Evolutionary conservation across 2,329 filamentous ascomycete genomes (phyloP).

Genomic region (Exophiala sp.): DNA sequence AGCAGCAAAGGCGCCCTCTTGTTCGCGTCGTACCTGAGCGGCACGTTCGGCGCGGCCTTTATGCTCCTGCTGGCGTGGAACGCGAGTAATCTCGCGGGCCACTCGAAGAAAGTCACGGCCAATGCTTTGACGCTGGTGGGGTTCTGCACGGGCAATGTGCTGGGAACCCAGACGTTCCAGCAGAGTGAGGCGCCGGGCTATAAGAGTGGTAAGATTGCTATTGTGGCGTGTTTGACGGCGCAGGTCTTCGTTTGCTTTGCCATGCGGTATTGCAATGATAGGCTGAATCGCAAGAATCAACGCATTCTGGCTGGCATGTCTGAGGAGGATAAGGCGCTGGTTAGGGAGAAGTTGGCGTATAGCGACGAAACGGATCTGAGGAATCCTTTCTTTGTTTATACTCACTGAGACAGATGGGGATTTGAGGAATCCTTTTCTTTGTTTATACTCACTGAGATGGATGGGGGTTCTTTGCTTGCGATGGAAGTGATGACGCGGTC

Average conservation of each 20-base stretch:
- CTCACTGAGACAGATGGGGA: slow-evolving; percentile 14
- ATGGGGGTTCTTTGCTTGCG: too few species aligned
- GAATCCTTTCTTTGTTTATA: slow-evolving; percentile 32
- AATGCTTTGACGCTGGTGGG: slow-evolving; percentile 42
- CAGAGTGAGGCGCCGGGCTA: slow-evolving; percentile 40
- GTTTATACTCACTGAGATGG: slow-evolving; percentile 10
- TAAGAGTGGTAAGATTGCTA: slow-evolving; percentile 34
- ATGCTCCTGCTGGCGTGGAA: slow-evolving; percentile 46
- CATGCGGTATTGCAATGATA: slow-evolving; percentile 31
- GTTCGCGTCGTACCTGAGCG: slow-evolving; percentile 42
- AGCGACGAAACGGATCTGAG: slow-evolving; percentile 30
- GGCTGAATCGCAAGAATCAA: slow-evolving; percentile 32
- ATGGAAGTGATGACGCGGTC: too few species aligned
- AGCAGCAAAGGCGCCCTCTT: slow-evolving; percentile 40
- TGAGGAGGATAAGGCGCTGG: slow-evolving; percentile 29
- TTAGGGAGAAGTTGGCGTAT: slow-evolving; percentile 31
- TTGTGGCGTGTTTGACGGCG: slow-evolving; percentile 29
- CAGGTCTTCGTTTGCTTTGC: slow-evolving; percentile 31
- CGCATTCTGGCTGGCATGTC: slow-evolving; percentile 30
- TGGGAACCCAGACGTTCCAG: slow-evolving; percentile 42
- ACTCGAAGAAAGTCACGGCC: slow-evolving; percentile 47
- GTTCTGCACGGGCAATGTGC: slow-evolving; percentile 41
- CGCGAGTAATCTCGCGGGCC: slow-evolving; percentile 44
- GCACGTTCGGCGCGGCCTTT: slow-evolving; percentile 40
- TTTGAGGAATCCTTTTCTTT: slow-evolving; percentile 31